Evolutionary conservation across 108 stramenopile genomes (phyloP).

Genomic region (Chaetoceros tenuissimus): DNA sequence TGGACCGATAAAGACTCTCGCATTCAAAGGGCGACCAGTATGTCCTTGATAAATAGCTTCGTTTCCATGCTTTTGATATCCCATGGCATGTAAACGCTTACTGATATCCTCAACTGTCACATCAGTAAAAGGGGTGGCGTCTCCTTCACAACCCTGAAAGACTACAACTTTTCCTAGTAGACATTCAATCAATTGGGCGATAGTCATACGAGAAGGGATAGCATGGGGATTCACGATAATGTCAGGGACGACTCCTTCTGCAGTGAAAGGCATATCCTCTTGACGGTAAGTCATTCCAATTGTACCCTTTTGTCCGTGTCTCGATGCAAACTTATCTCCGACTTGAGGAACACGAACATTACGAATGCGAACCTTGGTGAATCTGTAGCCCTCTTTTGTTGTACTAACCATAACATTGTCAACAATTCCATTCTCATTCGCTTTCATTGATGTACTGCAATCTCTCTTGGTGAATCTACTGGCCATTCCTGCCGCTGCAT

Average conservation of each 20-base stretch:
- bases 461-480: constrained; percentile 90
- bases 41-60: constrained; percentile 98
- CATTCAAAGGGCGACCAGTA: constrained; percentile 91
- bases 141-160: constrained; percentile 93
- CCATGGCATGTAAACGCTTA: constrained; percentile 86
- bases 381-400: constrained; percentile 91
- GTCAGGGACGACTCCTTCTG: constrained; percentile 96
- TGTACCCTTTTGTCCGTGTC: constrained; percentile 99
- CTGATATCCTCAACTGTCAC: constrained; percentile 92
- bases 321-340: constrained; percentile 77
- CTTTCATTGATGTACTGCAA: constrained; percentile 92
- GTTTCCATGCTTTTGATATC: constrained; percentile 96
- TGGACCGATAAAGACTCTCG: constrained; percentile 98
- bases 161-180: constrained; percentile 94
- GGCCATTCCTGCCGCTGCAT: constrained; percentile 57
- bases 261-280: constrained; percentile 99
- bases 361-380: constrained; percentile 96
- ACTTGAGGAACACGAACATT: constrained; percentile 95
- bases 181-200: constrained; percentile 98
- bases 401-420: constrained; percentile 88
- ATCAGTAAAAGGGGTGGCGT: constrained; percentile 98
- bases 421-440: constrained; percentile 95
- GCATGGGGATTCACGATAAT: constrained; percentile 99
- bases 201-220: constrained; percentile 99
- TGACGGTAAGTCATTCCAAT: constrained; percentile 98